phyloP scores from a whole-genome alignment of 305 asterid genomes.

The Andrographis paniculata region DNA sequence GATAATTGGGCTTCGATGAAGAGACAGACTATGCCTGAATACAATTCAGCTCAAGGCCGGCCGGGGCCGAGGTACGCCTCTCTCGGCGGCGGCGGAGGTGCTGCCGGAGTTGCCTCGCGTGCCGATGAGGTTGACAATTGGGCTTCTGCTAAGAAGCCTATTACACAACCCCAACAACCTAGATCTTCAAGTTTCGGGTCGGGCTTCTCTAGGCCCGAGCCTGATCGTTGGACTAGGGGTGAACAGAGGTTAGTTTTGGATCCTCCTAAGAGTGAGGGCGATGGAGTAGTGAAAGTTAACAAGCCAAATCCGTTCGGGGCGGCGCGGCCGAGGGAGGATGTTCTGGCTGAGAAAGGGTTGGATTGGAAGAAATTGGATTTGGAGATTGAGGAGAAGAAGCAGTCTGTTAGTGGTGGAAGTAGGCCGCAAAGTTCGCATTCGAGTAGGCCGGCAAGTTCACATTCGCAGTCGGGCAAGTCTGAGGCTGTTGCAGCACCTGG shows the following conservation, averaged over 20 bases:
- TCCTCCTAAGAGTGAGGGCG: slow-evolving; percentile 32
- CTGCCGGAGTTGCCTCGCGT: slow-evolving; percentile 53
- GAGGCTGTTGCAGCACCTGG: slow-evolving; percentile 31
- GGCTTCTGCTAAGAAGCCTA: slow-evolving; percentile 54
- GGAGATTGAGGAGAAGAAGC: slow-evolving; percentile 67
- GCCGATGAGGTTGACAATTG: slow-evolving; percentile 90
- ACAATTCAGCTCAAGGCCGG: slow-evolving; percentile 27
- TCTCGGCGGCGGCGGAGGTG: slow-evolving; percentile 62
- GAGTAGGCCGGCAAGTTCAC: slow-evolving; percentile 75
- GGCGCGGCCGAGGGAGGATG: slow-evolving; percentile 96
- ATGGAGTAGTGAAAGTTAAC: slow-evolving; percentile 35
- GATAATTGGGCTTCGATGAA: slow-evolving; percentile 83
- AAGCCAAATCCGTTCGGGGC: slow-evolving; percentile 93
- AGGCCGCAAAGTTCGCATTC: slow-evolving; percentile 79
- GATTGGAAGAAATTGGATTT: slow-evolving; percentile 90
- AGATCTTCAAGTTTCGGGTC: slow-evolving; percentile 49
- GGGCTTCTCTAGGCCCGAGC: slow-evolving; percentile 48
- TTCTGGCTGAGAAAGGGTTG: slow-evolving; percentile 90
- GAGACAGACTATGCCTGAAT: slow-evolving; percentile 44
- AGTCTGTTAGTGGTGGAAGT: slow-evolving; percentile 31
- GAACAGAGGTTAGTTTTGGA: slow-evolving; percentile 38
- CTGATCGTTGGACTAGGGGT: slow-evolving; percentile 73
- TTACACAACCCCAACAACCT: slow-evolving; percentile 28
- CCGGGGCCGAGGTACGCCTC: slow-evolving; percentile 45
- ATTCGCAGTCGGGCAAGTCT: slow-evolving; percentile 49